These are phyloP conservation scores for Talaromyces thailandensis DNA, from an alignment of 495 filamentous ascomycete genomes.

Conservation along the genomic window DNA sequence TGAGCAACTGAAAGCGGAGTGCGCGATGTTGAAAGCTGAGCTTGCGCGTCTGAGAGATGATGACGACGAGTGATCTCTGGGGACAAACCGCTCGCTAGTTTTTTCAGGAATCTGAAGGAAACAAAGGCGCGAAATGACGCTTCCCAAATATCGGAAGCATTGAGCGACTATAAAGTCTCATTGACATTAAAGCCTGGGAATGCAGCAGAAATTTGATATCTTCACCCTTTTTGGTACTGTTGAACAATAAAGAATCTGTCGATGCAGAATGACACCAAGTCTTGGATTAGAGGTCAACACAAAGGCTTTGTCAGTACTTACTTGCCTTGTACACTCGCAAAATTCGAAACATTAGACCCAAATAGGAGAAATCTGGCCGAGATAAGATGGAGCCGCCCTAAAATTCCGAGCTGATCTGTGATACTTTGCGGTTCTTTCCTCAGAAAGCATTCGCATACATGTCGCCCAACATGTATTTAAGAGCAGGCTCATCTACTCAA, in stretches of 20 bases:
- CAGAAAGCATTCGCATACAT: neutral
- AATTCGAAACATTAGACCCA: neutral
- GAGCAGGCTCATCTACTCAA: neutral
- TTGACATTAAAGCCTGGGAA: too few species aligned
- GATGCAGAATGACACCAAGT: neutral
- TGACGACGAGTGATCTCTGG: too few species aligned
- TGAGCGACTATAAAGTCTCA: too few species aligned
- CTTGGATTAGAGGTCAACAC: neutral
- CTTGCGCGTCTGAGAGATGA: neutral
- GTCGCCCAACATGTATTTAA: neutral
- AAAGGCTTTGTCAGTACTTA: neutral
- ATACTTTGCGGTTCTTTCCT: neutral
- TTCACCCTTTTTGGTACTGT: neutral
- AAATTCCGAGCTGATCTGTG: neutral
- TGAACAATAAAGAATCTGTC: neutral
- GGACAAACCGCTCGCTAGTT: too few species aligned
- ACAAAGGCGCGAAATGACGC: neutral
- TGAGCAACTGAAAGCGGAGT: neutral
- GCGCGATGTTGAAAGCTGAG: neutral
- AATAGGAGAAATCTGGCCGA: neutral
- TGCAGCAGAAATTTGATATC: too few species aligned
- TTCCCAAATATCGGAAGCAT: too few species aligned
- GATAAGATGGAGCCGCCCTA: neutral
- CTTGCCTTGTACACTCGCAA: neutral
- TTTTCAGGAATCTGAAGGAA: neutral